These are phyloP conservation scores for Candida easanensis DNA, from an alignment of 805 yeast genomes.

Conservation along the genomic window DNA sequence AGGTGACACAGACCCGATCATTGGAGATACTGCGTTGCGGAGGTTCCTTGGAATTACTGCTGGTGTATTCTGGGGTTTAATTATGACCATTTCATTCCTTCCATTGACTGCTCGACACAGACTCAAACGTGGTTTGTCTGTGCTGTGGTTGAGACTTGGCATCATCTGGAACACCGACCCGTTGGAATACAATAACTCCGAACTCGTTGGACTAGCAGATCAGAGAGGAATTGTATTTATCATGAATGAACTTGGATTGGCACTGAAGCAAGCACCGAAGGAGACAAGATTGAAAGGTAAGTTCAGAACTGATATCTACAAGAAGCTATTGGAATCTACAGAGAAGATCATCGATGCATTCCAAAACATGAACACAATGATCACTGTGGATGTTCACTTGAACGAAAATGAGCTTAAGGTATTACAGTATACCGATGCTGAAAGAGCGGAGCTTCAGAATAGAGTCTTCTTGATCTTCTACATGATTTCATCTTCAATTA, in stretches of 20 bases:
- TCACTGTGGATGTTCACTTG: conserved; percentile 57
- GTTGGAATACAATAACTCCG: conserved; percentile 37
- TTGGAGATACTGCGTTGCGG: conserved; percentile 74
- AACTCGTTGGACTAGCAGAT: conserved; percentile 26
- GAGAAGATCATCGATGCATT: conserved; percentile 69
- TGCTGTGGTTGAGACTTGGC: conserved; percentile 79
- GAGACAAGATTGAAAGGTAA: conserved; percentile 75
- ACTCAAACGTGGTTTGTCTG: conserved; percentile 59
- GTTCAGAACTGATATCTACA: conserved; percentile 56
- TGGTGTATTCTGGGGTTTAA: conserved; percentile 76
- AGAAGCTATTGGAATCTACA: conserved; percentile 49
- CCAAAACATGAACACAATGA: conserved; percentile 69
- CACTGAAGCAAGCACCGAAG: conserved; percentile 68
- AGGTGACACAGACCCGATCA: conserved; percentile 61
- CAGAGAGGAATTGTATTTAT: conserved; percentile 46
- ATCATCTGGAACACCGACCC: conserved; percentile 79
- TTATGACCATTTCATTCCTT: conserved; percentile 60
- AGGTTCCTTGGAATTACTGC: conserved; percentile 67
- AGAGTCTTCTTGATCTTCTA: conserved; percentile 74
- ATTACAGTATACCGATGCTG: conserved; percentile 49
- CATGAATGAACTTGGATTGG: conserved; percentile 55
- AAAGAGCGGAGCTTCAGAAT: conserved; percentile 67
- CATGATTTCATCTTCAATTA: conserved; percentile 73
- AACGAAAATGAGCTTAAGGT: conserved; percentile 53
- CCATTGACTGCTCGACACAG: conserved; percentile 77